Evolutionary conservation across 2,329 filamentous ascomycete genomes (phyloP).

Genomic region (Rhynchosporium agropyri): DNA sequence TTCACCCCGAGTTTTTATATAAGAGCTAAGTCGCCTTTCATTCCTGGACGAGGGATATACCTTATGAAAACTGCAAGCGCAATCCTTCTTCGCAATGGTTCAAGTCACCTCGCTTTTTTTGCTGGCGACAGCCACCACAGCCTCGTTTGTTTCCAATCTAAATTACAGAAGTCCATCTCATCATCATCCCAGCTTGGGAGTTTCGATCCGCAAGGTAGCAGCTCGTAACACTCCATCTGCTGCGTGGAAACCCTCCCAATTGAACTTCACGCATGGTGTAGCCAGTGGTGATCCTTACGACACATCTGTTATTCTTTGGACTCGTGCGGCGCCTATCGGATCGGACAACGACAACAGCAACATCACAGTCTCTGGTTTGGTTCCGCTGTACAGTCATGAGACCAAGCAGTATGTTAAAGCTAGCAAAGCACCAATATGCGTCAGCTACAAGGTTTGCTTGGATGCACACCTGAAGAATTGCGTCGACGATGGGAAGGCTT

Average conservation of each 20-base stretch:
- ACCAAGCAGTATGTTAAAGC: slow-evolving; percentile 52
- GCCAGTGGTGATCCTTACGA: slow-evolving; percentile 53
- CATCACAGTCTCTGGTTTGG: slow-evolving; percentile 48
- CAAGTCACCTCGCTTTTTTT: slow-evolving; percentile 20
- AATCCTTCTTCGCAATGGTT: slow-evolving; percentile 14
- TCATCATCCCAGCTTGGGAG: slow-evolving; percentile 63
- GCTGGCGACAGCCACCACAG: slow-evolving; percentile 22
- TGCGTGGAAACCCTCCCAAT: slow-evolving; percentile 40
- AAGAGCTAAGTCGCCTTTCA: slow-evolving; percentile 5
- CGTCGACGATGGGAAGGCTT: slow-evolving; percentile 61
- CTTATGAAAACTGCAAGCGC: not conserved
- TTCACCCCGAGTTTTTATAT: not conserved
- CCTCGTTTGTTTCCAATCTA: slow-evolving; percentile 50
- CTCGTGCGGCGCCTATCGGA: slow-evolving; percentile 48
- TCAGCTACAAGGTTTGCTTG: slow-evolving; percentile 63
- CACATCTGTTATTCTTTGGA: slow-evolving; percentile 61
- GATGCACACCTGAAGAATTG: slow-evolving; percentile 50
- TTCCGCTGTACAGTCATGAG: slow-evolving; percentile 51
- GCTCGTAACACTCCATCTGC: slow-evolving; percentile 37
- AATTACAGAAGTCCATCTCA: slow-evolving; percentile 70
- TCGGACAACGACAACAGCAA: slow-evolving; percentile 51
- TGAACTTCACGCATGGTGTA: slow-evolving; percentile 68
- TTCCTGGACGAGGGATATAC: not conserved
- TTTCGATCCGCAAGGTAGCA: slow-evolving; percentile 64
- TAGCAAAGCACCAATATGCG: slow-evolving; percentile 65